Evolutionary conservation across 345 rosid genomes (phyloP), one percentile per base, ranked within the genome.

Genomic region (Gossypium rotundifolium): DNA sequence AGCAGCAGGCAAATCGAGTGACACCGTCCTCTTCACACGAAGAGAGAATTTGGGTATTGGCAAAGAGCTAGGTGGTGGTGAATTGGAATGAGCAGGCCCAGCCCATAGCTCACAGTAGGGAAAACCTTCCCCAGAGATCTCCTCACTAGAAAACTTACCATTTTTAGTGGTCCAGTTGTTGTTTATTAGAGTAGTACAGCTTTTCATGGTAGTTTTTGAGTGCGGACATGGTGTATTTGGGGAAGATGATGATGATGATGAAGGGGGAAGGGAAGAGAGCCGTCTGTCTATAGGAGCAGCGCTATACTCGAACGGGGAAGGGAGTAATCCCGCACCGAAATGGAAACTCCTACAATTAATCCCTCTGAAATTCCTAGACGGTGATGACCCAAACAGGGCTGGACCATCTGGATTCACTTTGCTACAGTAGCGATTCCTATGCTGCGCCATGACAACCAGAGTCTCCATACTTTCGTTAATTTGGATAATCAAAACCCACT

Each of bases 11-110:
- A 91, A 79, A 74, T 83, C 88, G 66, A 90, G 85, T 1, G 99
- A 91, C 0, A 83, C 79, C 0, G 94, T 82, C 71, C 92, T 85
- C 80, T 90, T 91, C 1, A 86, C 85, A 65, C 70, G 71, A 70
- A 91, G 81, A 10, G 95, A 91, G 77, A 95, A 95, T 83, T 87
- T 95, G 14, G 98, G 99, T 42, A 95, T 90, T 0, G 98, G 99
- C 77, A 93, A 71, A 60, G 99, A 95, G 76, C 98, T 89, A 17
- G 99, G 92, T 0, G 98, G 94, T 3, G 99, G 99, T 0, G 98
- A 95, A 87, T 90, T 93, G 11, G 99, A 95, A 79, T 95, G 93
- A 12, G 99, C 91, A 42, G 99, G 99, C 16, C 99, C 99, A 3
- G 98, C 99, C 99, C 99, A 95, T 16, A 85, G 84, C 82, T 95